Base-by-base conservation (phyloP, 164 flowering plant species). In the Buxus sempervirens region DNA sequence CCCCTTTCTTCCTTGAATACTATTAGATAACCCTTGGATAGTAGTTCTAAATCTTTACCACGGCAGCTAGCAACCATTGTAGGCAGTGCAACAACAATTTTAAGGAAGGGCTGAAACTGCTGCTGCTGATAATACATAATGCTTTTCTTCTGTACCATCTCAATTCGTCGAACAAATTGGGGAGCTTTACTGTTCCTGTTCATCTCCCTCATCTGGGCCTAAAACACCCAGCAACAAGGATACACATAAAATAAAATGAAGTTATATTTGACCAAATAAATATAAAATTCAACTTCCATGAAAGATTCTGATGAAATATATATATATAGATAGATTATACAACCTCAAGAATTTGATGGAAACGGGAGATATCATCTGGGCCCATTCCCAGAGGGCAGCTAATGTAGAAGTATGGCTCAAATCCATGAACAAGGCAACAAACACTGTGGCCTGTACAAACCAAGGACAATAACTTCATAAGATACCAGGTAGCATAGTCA, bases 11-110 rank as follows among this genome's bases (percentile, higher is more conserved):
- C 38, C 38, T 32, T 32, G 38, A 32, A 7, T 32, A 32, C 7
- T 32, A 32, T 32, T 32, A 32, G 38, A 3, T 32, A 7, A 32
- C 38, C n/a, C 23, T 63, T 45, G n/a, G 12, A 7, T 20, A 10
- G 14, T n/a, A 63, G 12, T 14, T 21, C 2, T 21, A 10, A 41
- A 63, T 41, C 28, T 58, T 73, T 82, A 90, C 99, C 95, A 63
- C 98, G 91, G 69, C 99, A 96, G 65, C 82, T 85, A 25, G 98
- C 71, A 55, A 96, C 99, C 97, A 96, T 89, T 64, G 97, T 88
- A 21, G 98, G 98, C 80, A 93, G 70, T 58, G 96, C 91, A 74
- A 96, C 97, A 4, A 90, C 90, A 79, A 96, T 86, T 84, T 93
- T 96, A 22, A 93, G 95, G 72, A 95, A 96, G n/a, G 91, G 83